Evolutionary conservation across 106 monocot species (phyloP).

Genomic region (Iris macrosiphon): DNA sequence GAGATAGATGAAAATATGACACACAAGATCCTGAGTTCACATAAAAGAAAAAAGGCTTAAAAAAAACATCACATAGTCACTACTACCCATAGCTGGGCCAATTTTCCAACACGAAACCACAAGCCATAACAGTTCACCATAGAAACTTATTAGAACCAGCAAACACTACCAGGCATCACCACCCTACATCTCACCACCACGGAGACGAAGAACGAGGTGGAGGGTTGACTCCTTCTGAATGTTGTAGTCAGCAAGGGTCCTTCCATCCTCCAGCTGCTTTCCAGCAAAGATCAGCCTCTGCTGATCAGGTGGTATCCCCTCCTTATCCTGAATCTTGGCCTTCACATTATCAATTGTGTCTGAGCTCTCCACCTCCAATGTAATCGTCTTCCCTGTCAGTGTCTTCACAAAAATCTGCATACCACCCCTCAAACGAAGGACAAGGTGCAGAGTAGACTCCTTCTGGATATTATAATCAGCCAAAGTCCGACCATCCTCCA

Average conservation of each 20-base stretch:
- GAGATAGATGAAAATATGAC: no score
- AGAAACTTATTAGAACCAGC: no score
- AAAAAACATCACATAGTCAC: no score
- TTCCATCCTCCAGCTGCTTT: slow-evolving; percentile 16
- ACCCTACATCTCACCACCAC: no score
- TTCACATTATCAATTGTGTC: slow-evolving; percentile 7
- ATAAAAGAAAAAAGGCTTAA: no score
- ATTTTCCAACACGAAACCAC: no score
- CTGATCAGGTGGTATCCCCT: slow-evolving; percentile 16
- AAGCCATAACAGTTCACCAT: no score
- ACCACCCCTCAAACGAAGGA: background rate
- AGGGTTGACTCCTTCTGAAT: slow-evolving; percentile 31
- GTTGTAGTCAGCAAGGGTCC: slow-evolving; percentile 18
- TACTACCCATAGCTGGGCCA: no score
- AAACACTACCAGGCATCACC: no score
- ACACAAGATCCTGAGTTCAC: no score
- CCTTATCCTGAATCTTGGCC: slow-evolving; percentile 9
- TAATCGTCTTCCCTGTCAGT: slow-evolving; percentile 2
- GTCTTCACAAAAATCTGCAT: slow-evolving; percentile 7
- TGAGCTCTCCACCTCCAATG: slow-evolving; percentile 1
- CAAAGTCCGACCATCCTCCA: no score
- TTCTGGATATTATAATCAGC: background rate
- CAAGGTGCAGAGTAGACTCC: background rate
- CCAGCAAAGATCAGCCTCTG: slow-evolving; percentile 17
- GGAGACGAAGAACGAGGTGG: slow-evolving; percentile 20